phyloP scores from a whole-genome alignment of 768 basidiomycete genomes.

The Coprinellus micaceus region DNA sequence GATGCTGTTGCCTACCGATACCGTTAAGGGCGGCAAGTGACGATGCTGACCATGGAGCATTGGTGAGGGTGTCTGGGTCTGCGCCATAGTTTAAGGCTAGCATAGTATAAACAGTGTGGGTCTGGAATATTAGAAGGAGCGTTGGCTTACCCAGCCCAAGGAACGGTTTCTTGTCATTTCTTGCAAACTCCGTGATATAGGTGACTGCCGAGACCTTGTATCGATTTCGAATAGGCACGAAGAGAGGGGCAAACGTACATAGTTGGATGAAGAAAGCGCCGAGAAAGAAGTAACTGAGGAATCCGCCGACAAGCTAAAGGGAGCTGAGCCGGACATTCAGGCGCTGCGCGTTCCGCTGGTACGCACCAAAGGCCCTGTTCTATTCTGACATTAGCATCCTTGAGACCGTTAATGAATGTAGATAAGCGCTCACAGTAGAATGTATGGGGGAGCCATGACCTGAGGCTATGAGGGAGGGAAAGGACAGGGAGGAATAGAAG shows the following conservation, averaged over 20 bases:
- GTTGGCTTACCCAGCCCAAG: constrained; percentile 1
- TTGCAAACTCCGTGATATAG: not conserved
- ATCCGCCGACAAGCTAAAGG: not conserved
- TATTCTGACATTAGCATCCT: not conserved
- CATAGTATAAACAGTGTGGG: not conserved
- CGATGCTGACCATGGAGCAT: not conserved
- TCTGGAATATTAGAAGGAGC: not conserved
- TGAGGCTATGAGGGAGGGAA: not conserved
- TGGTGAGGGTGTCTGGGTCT: not conserved
- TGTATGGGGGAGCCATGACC: not conserved
- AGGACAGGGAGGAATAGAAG: not conserved
- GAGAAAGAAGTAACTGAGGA: constrained; percentile 3
- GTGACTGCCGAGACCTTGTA: not conserved
- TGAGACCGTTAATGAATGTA: not conserved
- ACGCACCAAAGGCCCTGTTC: constrained; percentile 2
- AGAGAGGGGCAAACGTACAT: not conserved
- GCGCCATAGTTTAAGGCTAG: not conserved
- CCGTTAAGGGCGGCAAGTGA: not conserved
- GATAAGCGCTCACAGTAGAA: not conserved
- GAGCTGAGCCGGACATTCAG: not conserved
- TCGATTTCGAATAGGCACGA: not conserved
- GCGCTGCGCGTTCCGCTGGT: no score
- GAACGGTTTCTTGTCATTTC: not conserved
- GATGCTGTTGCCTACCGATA: no score
- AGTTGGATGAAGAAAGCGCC: constrained; percentile 3